Evolutionary conservation across 306 rosid species (phyloP), one percentile per base, ranked within the genome.

Genomic region (Acacia melanoxylon): DNA sequence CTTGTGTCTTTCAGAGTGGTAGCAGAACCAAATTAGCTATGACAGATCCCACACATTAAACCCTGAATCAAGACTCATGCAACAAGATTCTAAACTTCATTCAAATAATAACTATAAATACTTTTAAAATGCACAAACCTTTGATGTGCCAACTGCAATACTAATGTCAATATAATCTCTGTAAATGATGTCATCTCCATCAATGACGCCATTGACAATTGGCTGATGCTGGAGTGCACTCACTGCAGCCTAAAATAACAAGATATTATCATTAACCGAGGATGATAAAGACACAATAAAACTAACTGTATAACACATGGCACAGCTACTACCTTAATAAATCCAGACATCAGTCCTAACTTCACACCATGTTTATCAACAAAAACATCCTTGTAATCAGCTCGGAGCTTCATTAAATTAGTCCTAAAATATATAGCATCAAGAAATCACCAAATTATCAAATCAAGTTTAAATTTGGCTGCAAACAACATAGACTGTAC

Each of bases 181-280:
- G 76, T 91, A 87, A 49, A 89, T 89, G 77, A 89, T 91, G 80
- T 89, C 95, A 79, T 91, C 93, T 29, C 95, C 93, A 15, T 91
- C 93, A 67, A 87, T 91, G 54, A 91, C 95, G 52, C 90, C 95
- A 81, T 91, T 91, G 27, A 86, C 86, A 72, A 75, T 76, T 10
- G 95, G 91, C 75, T 89, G 90, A 69, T 83, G 79, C 82, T 88
- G 91, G 15, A 89, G 91, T 6, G 91, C 94, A 73, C 89, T 89
- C 41, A 86, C 87, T 20, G 90, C 93, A 86, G 90, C 95, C 91
- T 91, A 69, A 79, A 89, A 82, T 69, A 63, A 46, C 37, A 84
- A 44, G 9, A 15, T 66, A 41, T 58, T 5, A 33, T 61, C n/a
- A 76, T 25, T 68, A 45, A 80, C 3, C 41, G 68, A 15, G 27